phyloP scores from a whole-genome alignment of 768 basidiomycete species.

The Tulasnella calospora region DNA sequence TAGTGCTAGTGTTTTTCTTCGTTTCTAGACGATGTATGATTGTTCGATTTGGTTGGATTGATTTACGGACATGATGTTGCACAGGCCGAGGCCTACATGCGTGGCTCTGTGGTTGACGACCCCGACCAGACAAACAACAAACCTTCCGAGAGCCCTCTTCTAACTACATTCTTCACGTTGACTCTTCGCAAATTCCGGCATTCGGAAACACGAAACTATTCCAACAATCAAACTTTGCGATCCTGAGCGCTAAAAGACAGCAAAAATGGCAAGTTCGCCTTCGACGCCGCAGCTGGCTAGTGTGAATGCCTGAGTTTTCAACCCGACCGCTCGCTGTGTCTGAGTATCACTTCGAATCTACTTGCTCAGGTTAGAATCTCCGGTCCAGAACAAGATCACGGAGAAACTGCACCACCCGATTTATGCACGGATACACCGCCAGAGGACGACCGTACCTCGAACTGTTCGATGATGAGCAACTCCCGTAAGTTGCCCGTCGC shows the following conservation, averaged over 20 bases:
- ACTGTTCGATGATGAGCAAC: not conserved
- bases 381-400: not conserved
- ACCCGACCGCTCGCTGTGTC: not conserved
- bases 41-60: not conserved
- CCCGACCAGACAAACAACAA: too few species aligned
- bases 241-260: too few species aligned
- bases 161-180: too few species aligned
- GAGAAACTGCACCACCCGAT: not conserved
- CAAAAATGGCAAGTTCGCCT: too few species aligned
- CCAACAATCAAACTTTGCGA: too few species aligned
- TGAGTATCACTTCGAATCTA: not conserved
- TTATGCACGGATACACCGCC: not conserved
- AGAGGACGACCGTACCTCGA: too few species aligned
- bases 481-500: not conserved
- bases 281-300: too few species aligned
- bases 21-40: not conserved
- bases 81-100: not conserved
- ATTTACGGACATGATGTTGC: not conserved
- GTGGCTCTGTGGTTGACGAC: too few species aligned
- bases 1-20: not conserved
- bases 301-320: too few species aligned
- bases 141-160: too few species aligned
- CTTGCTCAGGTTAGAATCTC: not conserved
- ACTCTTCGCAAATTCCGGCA: too few species aligned
- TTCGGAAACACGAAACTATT: too few species aligned